Percentiles rank a stretch among this genome's conserved stretches.
phyloP scores from a whole-genome alignment of 352 stramenopile genomes.

The Thraustochytrium striatum region DNA sequence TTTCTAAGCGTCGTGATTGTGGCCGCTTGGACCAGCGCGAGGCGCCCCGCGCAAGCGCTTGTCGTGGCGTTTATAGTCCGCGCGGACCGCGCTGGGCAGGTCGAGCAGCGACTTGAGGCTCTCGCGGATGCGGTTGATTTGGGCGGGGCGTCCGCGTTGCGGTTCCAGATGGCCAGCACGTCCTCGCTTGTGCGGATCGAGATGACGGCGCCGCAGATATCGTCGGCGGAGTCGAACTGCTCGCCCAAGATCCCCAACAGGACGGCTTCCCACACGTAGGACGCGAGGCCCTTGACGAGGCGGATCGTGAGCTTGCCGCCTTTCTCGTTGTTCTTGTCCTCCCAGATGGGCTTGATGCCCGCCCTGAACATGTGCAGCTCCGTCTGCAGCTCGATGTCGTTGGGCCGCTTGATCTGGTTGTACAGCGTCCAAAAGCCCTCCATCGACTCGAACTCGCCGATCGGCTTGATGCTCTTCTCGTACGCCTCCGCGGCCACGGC shows the following conservation, averaged over 20 bases:
- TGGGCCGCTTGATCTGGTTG: conserved; percentile 82
- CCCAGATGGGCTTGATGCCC: conserved; percentile 88
- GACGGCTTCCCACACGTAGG: conserved; percentile 84
- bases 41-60: conserved; percentile 71
- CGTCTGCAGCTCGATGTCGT: conserved; percentile 79
- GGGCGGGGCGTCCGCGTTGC: conserved; percentile 83
- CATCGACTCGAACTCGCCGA: conserved; percentile 84
- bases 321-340: conserved; percentile 79
- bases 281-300: conserved; percentile 81
- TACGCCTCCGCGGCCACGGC: conserved; percentile 70
- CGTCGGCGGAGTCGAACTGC: conserved; percentile 86
- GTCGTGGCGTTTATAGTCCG: conserved; percentile 87
- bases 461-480: conserved; percentile 86
- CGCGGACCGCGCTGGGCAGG: conserved; percentile 76
- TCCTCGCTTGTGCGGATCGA: conserved; percentile 85
- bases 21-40: too few relatives aligned
- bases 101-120: conserved; percentile 81
- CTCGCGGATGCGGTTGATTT: conserved; percentile 67
- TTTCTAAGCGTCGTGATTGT: too few relatives aligned
- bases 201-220: conserved; percentile 76
- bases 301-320: conserved; percentile 87
- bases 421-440: conserved; percentile 88
- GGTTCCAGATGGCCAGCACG: conserved; percentile 89
- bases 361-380: conserved; percentile 88
- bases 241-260: conserved; percentile 83